Percentiles rank a stretch among this genome's conserved stretches.
These are phyloP conservation scores for Macrocybe sp. DNA, from an alignment of 1,284 basidiomycete species.

Conservation along the genomic window DNA sequence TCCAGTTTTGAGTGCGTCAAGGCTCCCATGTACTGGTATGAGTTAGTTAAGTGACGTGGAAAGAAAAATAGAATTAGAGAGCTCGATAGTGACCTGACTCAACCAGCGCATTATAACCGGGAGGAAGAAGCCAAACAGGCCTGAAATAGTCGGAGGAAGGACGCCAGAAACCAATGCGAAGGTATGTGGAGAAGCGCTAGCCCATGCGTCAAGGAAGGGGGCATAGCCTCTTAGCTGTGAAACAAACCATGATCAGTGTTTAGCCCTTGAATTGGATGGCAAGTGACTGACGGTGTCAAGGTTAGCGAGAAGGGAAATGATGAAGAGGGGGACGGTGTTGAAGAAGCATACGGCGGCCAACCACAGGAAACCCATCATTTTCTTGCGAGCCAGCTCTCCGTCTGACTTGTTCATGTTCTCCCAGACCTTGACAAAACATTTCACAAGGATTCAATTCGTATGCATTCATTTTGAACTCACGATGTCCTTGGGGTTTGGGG, in stretches of 20 bases:
- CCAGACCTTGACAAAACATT: constrained; percentile 60
- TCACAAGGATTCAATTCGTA: not conserved
- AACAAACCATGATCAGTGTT: constrained; percentile 31
- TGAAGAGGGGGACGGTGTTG: constrained; percentile 85
- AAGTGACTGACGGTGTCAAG: constrained; percentile 54
- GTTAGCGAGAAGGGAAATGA: constrained; percentile 81
- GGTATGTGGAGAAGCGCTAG: constrained; percentile 45
- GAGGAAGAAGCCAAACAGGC: constrained; percentile 84
- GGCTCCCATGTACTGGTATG: constrained; percentile 75
- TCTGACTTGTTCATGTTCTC: constrained; percentile 77
- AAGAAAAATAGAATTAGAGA: constrained; percentile 3
- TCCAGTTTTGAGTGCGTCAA: constrained; percentile 79
- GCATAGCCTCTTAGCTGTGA: constrained; percentile 48
- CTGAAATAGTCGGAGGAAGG: constrained; percentile 82
- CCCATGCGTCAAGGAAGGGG: constrained; percentile 69
- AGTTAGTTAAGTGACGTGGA: not conserved
- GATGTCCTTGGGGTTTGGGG: constrained; percentile 84
- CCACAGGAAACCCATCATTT: constrained; percentile 70
- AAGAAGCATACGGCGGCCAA: constrained; percentile 79
- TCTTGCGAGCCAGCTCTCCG: constrained; percentile 61
- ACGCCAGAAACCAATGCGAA: constrained; percentile 85
- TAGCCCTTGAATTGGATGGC: not conserved
- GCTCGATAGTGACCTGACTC: constrained; percentile 27
- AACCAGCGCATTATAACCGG: constrained; percentile 86
- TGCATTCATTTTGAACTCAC: constrained; percentile 36